Evolutionary conservation across 2,329 filamentous ascomycete species (phyloP).

Genomic region (Paraconiothyrium sp.): DNA sequence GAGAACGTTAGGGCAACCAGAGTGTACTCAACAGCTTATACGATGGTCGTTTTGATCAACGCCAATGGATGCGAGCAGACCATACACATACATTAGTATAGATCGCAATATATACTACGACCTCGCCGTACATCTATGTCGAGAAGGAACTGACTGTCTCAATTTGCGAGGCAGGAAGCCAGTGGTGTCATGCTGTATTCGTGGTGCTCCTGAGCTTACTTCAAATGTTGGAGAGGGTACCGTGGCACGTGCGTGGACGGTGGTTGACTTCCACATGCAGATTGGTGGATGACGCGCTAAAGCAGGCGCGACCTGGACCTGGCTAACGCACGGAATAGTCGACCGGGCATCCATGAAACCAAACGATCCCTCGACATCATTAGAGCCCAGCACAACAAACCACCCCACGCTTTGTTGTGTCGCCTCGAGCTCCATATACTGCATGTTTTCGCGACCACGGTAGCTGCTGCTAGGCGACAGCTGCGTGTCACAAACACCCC

Average conservation of each 20-base stretch:
- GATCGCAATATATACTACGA: neutral
- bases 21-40: neutral
- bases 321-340: conserved; percentile 17
- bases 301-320: conserved; percentile 8
- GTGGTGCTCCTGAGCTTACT: neutral
- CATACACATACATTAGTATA: no score
- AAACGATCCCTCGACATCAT: conserved; percentile 25
- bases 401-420: conserved; percentile 20
- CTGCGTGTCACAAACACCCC: conserved; percentile 35
- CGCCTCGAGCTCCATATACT: conserved; percentile 18
- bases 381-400: conserved; percentile 39
- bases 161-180: no score
- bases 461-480: conserved; percentile 44
- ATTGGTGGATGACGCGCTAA: conserved; percentile 11
- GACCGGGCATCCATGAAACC: conserved; percentile 21
- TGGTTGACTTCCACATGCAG: neutral
- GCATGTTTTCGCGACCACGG: conserved; percentile 42
- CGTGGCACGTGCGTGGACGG: neutral
- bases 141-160: no score
- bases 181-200: neutral
- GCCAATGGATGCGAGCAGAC: neutral
- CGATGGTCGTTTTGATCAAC: neutral
- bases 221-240: neutral
- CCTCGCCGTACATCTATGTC: neutral
- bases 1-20: neutral